Evolutionary conservation across 1,284 basidiomycete genomes (phyloP), one percentile per base, ranked within the genome.

Genomic region (Leccinum subfulvum): DNA sequence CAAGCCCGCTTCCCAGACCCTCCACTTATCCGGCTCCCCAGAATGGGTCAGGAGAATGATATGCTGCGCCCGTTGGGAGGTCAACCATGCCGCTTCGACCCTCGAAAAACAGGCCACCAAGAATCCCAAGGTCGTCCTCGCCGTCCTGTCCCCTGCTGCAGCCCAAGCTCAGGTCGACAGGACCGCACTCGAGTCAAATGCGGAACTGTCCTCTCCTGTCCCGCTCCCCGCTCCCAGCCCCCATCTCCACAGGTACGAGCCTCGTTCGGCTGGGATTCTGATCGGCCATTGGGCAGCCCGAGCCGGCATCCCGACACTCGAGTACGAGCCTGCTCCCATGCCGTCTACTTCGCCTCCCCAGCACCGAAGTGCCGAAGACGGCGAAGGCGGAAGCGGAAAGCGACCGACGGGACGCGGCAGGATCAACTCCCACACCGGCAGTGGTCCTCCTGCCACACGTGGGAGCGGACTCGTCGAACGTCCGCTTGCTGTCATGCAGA

Each of bases 1-100:
- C 2, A 75, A 66, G 41, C 21, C 66, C 10, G 41, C 64, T 14
- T 65, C 66, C 13, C 67, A 71, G 39, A 65, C 67, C 26, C 67
- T 76, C 7, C 64, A 69, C 64, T 65, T 73, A 5, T 68, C 73
- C 39, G 73, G 75, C 13, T 85, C 88, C 11, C 91, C 91, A 8
- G 90, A 92, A 71, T 92, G 90, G 90, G 82, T 92, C 49, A 85
- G 91, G 65, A 82, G 90, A 62, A 90, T 88, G 26, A 87, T 92
- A 64, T 92, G 88, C 70, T 92, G 90, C 70, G 89, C 88, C 3
- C 83, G 82, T 33, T 92, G 87, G 87, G 89, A 91, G 71, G 73
- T 82, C 54, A 80, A 87, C 37, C 79, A 85, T 62, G 77, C 66
- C 33, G 63, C 37, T 5, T 61, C 63, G n/a, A 76, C 67, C 54